These are phyloP conservation scores for Chondrostereum purpureum DNA, from an alignment of 1,284 basidiomycete species.

Conservation along the genomic window DNA sequence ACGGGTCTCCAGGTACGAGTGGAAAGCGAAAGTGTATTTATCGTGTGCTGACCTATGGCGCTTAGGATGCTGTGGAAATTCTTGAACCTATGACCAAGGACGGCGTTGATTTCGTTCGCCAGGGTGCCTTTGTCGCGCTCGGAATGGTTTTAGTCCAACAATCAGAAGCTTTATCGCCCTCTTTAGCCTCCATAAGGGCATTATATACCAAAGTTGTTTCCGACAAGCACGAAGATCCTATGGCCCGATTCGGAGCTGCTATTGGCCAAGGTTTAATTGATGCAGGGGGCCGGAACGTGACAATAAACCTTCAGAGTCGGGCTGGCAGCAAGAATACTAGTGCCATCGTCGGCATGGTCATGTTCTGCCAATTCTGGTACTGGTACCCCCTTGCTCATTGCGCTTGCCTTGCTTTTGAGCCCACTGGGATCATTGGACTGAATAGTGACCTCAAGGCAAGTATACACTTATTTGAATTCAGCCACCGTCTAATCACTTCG, in stretches of 20 bases:
- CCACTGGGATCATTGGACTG: constrained; percentile 89
- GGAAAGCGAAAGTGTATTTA: constrained; percentile 2
- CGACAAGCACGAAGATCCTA: constrained; percentile 96
- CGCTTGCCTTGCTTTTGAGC: constrained; percentile 85
- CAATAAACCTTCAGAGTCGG: constrained; percentile 86
- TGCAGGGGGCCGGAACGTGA: constrained; percentile 92
- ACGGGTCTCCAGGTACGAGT: constrained; percentile 78
- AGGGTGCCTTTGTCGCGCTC: constrained; percentile 92
- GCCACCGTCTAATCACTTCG: constrained; percentile 5
- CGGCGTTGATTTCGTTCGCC: constrained; percentile 93
- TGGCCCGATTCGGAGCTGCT: constrained; percentile 94
- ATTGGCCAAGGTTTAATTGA: constrained; percentile 94
- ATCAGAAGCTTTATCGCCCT: constrained; percentile 83
- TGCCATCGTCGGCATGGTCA: constrained; percentile 90
- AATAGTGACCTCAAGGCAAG: constrained; percentile 77
- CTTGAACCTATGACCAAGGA: constrained; percentile 96
- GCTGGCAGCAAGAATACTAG: constrained; percentile 88
- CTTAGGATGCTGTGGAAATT: constrained; percentile 87
- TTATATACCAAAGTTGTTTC: constrained; percentile 83
- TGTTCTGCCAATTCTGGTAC: constrained; percentile 99
- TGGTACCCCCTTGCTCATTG: constrained; percentile 98
- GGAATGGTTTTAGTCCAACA: constrained; percentile 96
- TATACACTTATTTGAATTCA: constrained; percentile 7
- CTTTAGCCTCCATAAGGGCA: constrained; percentile 71
- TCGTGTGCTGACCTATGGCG: constrained; percentile 1